These are phyloP conservation scores for Yamadazyma takamatsuzukensis DNA, from an alignment of 805 yeast genomes.

Conservation along the genomic window DNA sequence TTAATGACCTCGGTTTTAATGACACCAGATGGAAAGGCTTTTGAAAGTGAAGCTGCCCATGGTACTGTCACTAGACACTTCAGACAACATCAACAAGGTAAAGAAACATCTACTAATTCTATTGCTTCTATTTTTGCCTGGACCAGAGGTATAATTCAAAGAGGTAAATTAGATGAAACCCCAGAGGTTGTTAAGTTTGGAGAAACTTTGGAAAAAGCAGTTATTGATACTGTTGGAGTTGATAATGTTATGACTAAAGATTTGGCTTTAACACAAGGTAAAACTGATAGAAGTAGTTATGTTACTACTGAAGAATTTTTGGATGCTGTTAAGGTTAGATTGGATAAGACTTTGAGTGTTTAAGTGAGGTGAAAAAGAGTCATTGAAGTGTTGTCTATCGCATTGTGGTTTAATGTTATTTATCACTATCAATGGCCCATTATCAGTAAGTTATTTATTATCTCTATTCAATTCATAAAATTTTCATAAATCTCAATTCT, in stretches of 20 bases:
- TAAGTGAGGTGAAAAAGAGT: too few relatives aligned
- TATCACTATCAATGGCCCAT: too few relatives aligned
- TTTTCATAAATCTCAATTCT: too few relatives aligned
- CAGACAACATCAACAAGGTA: slow-evolving; percentile 94
- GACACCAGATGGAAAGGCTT: slow-evolving; percentile 95
- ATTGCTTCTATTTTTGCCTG: slow-evolving; percentile 97
- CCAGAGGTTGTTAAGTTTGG: slow-evolving; percentile 85
- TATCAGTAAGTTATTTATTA: too few relatives aligned
- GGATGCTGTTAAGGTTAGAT: slow-evolving; percentile 71
- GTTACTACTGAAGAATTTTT: slow-evolving; percentile 92
- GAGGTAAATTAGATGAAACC: slow-evolving; percentile 85
- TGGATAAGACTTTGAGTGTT: slow-evolving; percentile 39
- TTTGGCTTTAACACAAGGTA: slow-evolving; percentile 85
- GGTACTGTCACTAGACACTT: slow-evolving; percentile 97
- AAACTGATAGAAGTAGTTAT: slow-evolving; percentile 74
- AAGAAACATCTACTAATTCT: slow-evolving; percentile 95
- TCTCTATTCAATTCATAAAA: too few relatives aligned
- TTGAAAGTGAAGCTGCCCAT: slow-evolving; percentile 98
- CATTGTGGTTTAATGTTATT: too few relatives aligned
- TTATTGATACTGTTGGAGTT: slow-evolving; percentile 75
- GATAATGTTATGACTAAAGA: slow-evolving; percentile 96
- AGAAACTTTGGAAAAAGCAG: slow-evolving; percentile 73
- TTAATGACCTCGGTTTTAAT: slow-evolving; percentile 95
- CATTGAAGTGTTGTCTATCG: too few relatives aligned
- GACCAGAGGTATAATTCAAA: slow-evolving; percentile 89